A percentile compares a stretch with the other conserved stretches of the same genome.
Evolutionary conservation across 805 yeast species (phyloP).

Genomic region (Pichia ethanolica): DNA sequence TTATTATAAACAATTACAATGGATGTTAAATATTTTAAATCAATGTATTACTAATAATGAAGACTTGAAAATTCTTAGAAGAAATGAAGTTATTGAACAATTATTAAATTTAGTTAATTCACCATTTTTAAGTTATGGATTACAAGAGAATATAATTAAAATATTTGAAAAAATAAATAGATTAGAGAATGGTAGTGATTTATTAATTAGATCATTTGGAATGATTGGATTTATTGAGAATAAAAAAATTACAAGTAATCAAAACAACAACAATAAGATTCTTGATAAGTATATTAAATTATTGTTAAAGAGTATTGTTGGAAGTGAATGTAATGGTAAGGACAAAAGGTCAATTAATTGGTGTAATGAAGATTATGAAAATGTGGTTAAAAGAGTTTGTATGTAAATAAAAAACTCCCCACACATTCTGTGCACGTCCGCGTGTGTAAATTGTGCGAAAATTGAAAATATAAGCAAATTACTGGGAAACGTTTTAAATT

Average conservation of each 20-base stretch:
- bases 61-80: constrained; percentile 50
- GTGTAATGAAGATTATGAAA: constrained; percentile 44
- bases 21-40: constrained; percentile 53
- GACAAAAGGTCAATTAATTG: constrained; percentile 58
- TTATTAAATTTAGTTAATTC: constrained; percentile 45
- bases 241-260: background rate
- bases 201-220: constrained; percentile 53
- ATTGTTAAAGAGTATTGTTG: constrained; percentile 34
- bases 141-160: constrained; percentile 34
- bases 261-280: background rate
- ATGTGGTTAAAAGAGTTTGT: constrained; percentile 27
- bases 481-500: no score
- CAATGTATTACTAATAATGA: constrained; percentile 37
- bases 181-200: constrained; percentile 51
- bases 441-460: no score
- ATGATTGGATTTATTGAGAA: constrained; percentile 34
- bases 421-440: no score
- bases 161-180: constrained; percentile 42
- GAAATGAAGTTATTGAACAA: constrained; percentile 62
- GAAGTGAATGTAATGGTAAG: constrained; percentile 26
- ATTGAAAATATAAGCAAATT: no score
- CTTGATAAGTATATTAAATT: background rate
- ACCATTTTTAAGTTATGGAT: constrained; percentile 37
- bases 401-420: background rate
- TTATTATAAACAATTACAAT: constrained; percentile 50